Evolutionary conservation across 805 yeast species (phyloP).

Genomic region (Starmerella scarabaei): DNA sequence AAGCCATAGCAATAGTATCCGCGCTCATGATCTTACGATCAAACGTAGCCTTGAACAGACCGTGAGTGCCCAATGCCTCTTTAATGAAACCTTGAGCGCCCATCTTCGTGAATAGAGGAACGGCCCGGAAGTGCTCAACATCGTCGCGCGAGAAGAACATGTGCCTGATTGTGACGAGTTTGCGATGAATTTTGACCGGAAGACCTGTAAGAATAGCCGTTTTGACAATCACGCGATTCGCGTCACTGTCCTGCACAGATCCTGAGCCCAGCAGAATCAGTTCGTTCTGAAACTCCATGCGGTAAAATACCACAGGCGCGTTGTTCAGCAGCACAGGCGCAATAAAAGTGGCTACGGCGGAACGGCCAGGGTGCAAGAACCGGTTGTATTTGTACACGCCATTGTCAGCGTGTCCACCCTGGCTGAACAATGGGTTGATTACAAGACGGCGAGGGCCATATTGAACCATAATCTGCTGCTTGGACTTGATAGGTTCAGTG

Average conservation of each 20-base stretch:
- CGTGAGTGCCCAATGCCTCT: slow-evolving; percentile 95
- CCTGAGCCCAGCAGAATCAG: slow-evolving; percentile 72
- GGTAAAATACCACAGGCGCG: slow-evolving; percentile 32
- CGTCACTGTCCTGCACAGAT: slow-evolving; percentile 74
- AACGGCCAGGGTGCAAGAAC: slow-evolving; percentile 64
- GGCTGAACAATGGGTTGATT: slow-evolving; percentile 72
- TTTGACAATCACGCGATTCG: slow-evolving; percentile 72
- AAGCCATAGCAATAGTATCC: slow-evolving; percentile 86
- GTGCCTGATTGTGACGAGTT: slow-evolving; percentile 81
- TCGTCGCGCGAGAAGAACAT: slow-evolving; percentile 94
- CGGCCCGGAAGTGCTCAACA: slow-evolving; percentile 74
- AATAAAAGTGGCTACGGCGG: slow-evolving; percentile 70
- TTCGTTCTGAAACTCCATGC: slow-evolving; percentile 8
- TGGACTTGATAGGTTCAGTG: slow-evolving; percentile 73
- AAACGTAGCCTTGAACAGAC: slow-evolving; percentile 90
- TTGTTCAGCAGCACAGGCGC: slow-evolving; percentile 78
- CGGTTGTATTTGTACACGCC: slow-evolving; percentile 79
- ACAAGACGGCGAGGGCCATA: slow-evolving; percentile 85
- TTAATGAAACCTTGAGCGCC: slow-evolving; percentile 93
- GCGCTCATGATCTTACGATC: slow-evolving; percentile 84
- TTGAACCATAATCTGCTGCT: slow-evolving; percentile 69
- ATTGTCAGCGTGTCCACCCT: slow-evolving; percentile 55
- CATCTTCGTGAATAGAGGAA: slow-evolving; percentile 81
- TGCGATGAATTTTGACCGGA: slow-evolving; percentile 88
- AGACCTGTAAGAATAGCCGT: slow-evolving; percentile 85